Evolutionary conservation across 495 filamentous ascomycete genomes (phyloP).

Genomic region (Talaromyces ruber): DNA sequence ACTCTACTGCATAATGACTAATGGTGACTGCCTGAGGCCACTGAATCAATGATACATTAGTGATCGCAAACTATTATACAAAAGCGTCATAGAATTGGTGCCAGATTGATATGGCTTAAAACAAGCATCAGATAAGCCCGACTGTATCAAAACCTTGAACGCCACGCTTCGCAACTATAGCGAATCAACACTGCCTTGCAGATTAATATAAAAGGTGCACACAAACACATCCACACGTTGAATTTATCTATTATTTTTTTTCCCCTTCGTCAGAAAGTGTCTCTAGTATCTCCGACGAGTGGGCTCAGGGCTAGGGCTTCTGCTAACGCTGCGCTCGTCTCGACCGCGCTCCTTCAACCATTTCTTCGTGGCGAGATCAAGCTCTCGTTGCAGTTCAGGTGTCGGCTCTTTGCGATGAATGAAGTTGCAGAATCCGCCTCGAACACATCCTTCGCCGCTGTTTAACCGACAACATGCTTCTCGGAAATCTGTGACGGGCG

Average conservation of each 20-base stretch:
- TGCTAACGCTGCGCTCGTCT: slow-evolving; percentile 70
- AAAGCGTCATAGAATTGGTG: not conserved
- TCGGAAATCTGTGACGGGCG: slow-evolving; percentile 94
- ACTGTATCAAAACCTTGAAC: not conserved
- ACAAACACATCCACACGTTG: not conserved
- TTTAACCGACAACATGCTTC: slow-evolving; percentile 97
- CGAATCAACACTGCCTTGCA: not conserved
- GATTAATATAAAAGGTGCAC: not conserved
- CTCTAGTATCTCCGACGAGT: slow-evolving; percentile 58
- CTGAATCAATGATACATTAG: not conserved
- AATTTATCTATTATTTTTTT: not conserved
- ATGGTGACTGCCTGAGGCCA: not conserved
- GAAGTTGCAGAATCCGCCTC: slow-evolving; percentile 98
- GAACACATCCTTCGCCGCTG: slow-evolving; percentile 87
- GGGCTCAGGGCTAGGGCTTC: slow-evolving; percentile 71
- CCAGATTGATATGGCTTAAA: not conserved
- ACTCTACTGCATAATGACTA: not conserved
- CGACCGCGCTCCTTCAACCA: slow-evolving; percentile 83
- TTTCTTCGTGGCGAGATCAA: slow-evolving; percentile 87
- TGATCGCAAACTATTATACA: not conserved
- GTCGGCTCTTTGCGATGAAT: slow-evolving; percentile 94
- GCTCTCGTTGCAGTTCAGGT: slow-evolving; percentile 77
- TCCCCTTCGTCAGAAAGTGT: not conserved
- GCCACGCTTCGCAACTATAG: slow-evolving; percentile 3
- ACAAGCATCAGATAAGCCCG: not conserved